These are phyloP conservation scores for Paraphaeosphaeria sporulosa DNA, from an alignment of 2,329 filamentous ascomycete genomes.

Conservation along the genomic window DNA sequence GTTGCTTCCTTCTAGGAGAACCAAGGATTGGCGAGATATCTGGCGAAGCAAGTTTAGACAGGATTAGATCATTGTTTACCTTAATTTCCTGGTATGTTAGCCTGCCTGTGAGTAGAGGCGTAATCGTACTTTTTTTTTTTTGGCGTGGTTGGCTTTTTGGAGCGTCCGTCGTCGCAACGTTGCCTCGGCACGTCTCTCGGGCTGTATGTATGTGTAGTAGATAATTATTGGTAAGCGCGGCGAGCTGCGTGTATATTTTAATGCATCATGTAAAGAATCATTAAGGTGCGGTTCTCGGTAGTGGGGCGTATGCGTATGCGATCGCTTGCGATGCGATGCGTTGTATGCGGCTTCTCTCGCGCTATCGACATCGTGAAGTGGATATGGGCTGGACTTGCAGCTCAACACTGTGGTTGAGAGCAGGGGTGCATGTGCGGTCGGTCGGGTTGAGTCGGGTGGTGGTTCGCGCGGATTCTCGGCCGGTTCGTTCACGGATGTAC, in stretches of 20 bases:
- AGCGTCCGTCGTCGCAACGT: not conserved
- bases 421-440: no score
- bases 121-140: not conserved
- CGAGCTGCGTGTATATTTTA: slow-evolving; percentile 7
- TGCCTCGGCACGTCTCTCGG: not conserved
- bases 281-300: no score
- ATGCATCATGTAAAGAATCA: slow-evolving; percentile 4
- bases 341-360: not conserved
- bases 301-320: no score
- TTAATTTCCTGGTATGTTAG: not conserved
- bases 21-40: not conserved
- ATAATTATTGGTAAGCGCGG: not conserved
- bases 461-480: not conserved
- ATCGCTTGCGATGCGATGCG: no score
- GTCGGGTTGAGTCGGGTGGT: not conserved
- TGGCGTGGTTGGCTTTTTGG: slow-evolving; percentile 3
- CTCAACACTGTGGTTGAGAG: not conserved
- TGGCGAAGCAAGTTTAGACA: not conserved
- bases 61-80: not conserved
- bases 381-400: not conserved
- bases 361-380: not conserved
- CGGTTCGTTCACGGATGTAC: not conserved
- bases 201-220: slow-evolving; percentile 6
- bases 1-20: slow-evolving; percentile 74
- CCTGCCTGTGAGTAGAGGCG: not conserved